Conservation (phyloP, 2,329 filamentous ascomycete species). For the Karstenula rhodostoma region DNA sequence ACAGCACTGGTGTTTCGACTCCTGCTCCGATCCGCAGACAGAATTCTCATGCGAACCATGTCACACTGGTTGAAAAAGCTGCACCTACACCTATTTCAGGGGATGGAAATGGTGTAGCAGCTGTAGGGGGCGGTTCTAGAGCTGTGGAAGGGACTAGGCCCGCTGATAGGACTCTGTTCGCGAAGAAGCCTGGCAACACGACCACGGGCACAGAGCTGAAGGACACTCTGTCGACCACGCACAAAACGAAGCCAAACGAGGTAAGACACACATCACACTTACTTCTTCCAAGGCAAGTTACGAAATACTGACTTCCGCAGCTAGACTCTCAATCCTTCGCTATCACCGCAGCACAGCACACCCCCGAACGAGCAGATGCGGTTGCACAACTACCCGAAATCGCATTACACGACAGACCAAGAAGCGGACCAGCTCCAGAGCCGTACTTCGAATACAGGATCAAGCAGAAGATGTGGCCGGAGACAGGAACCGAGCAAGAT, state of each 20-base stretch:
- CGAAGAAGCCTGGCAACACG: too few species aligned
- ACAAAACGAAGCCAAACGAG: neutral
- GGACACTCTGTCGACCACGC: too few species aligned
- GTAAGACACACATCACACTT: neutral
- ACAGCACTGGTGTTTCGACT: neutral
- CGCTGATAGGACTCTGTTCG: too few species aligned
- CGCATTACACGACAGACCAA: neutral
- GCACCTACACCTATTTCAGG: neutral
- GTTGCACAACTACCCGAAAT: neutral
- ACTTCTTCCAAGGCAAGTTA: too few species aligned
- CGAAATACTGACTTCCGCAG: neutral
- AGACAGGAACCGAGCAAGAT: constrained; percentile 9
- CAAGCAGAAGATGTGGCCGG: constrained; percentile 27
- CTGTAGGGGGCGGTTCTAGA: neutral
- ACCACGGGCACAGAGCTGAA: too few species aligned
- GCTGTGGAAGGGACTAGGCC: too few species aligned
- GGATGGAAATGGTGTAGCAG: neutral
- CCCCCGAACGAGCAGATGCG: neutral
- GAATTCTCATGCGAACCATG: neutral
- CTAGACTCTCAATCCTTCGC: too few species aligned
- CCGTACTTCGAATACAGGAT: constrained; percentile 37
- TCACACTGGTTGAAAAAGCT: neutral
- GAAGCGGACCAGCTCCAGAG: constrained; percentile 3
- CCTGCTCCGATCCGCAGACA: neutral
- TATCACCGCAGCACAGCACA: neutral